Percentiles rank a stretch among this genome's conserved stretches.
Conservation (phyloP, 2,329 filamentous ascomycete species). For the Verticillium albo-atrum region DNA sequence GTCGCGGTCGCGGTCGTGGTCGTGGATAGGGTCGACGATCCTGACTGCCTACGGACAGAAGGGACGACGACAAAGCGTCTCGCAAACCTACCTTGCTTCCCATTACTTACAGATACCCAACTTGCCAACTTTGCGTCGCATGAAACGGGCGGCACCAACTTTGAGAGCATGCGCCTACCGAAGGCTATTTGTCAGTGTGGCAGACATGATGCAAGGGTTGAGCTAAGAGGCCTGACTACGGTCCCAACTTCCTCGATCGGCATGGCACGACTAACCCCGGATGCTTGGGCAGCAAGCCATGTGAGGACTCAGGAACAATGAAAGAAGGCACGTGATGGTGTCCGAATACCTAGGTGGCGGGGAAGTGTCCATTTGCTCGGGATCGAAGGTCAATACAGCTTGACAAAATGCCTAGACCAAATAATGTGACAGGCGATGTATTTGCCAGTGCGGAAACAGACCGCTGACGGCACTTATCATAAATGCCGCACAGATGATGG, state of each 20-base stretch:
- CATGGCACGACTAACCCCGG: not conserved
- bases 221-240: not conserved
- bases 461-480: not conserved
- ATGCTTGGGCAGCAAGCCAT: not conserved
- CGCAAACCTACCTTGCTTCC: not conserved
- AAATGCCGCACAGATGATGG: not conserved
- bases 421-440: not conserved
- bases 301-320: not conserved
- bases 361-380: not conserved
- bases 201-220: not conserved
- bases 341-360: not conserved
- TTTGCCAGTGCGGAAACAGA: not conserved
- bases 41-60: not conserved
- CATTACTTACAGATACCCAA: not conserved
- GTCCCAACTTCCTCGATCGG: not conserved
- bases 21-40: slow-evolving; percentile 4
- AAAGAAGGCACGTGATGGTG: not conserved
- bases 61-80: not conserved
- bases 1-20: slow-evolving; percentile 15
- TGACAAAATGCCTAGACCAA: not conserved
- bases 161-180: not conserved
- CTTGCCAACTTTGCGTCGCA: not conserved
- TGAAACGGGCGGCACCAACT: not conserved
- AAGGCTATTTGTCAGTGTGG: not conserved
- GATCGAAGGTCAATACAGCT: not conserved